These are phyloP conservation scores for Protomyces lactucae-debilis DNA, from an alignment of 1,139 yeast species.

Conservation along the genomic window DNA sequence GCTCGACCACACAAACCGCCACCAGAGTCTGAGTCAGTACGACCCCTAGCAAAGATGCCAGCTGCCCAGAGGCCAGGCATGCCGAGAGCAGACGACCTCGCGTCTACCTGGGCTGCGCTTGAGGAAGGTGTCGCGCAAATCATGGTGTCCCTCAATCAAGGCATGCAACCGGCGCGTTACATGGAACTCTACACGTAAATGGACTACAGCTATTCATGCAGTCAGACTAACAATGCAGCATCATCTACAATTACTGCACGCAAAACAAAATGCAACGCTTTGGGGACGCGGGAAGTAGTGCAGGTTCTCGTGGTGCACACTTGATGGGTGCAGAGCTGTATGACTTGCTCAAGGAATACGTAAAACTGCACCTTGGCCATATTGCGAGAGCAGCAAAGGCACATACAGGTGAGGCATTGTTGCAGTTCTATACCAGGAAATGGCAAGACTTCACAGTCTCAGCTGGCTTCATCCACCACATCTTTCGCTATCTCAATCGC, in stretches of 20 bases:
- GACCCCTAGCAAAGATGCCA: not conserved
- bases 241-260: conserved; percentile 85
- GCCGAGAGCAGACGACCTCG: conserved; percentile 17
- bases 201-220: not conserved
- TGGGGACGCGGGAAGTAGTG: conserved; percentile 39
- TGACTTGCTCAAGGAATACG: conserved; percentile 60
- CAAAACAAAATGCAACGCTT: conserved; percentile 63
- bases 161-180: conserved; percentile 35
- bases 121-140: conserved; percentile 30
- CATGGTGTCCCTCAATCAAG: conserved; percentile 28
- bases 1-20: no score
- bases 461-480: conserved; percentile 85
- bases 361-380: conserved; percentile 53
- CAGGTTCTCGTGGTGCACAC: conserved; percentile 37
- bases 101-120: conserved; percentile 30
- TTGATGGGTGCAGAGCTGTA: conserved; percentile 88
- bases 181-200: conserved; percentile 43
- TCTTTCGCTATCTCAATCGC: conserved; percentile 90
- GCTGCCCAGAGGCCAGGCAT: not conserved
- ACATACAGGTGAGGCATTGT: conserved; percentile 52
- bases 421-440: conserved; percentile 77
- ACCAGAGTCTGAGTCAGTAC: no score
- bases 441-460: conserved; percentile 92
- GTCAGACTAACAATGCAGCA: conserved; percentile 44
- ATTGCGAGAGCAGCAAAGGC: not conserved